A percentile compares a stretch with the other conserved stretches of the same genome.
These are phyloP conservation scores for Talaromyces sp. DNA, from an alignment of 2,329 filamentous ascomycete genomes.

Conservation along the genomic window DNA sequence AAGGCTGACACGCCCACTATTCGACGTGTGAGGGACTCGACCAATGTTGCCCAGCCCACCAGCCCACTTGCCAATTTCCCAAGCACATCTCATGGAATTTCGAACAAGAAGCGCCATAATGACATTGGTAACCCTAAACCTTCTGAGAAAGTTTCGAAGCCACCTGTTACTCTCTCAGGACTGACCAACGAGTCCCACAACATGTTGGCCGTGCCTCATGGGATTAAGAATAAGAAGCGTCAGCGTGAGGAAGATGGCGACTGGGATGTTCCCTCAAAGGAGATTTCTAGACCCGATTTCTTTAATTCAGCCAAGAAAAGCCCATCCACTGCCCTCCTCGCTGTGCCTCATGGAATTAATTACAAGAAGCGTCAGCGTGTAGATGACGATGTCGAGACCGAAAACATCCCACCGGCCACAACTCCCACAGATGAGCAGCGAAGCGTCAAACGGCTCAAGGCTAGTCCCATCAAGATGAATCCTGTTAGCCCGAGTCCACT, in stretches of 20 bases:
- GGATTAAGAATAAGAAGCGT: slow-evolving; percentile 31
- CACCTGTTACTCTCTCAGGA: slow-evolving; percentile 9
- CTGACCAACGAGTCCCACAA: slow-evolving; percentile 8
- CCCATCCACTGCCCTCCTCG: slow-evolving; percentile 22
- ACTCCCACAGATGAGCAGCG: slow-evolving; percentile 22
- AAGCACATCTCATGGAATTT: slow-evolving; percentile 36
- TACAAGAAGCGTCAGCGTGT: slow-evolving; percentile 24
- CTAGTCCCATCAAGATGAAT: slow-evolving; percentile 16
- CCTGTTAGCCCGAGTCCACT: slow-evolving; percentile 28
- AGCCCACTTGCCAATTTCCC: slow-evolving; percentile 25
- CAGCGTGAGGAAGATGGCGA: slow-evolving; percentile 14
- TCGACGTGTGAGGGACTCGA: slow-evolving; percentile 36
- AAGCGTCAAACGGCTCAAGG: slow-evolving; percentile 33
- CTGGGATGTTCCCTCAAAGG: slow-evolving; percentile 14
- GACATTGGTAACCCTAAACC: neutral
- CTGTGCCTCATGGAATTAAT: slow-evolving; percentile 35
- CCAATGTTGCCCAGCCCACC: slow-evolving; percentile 14
- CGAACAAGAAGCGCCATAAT: slow-evolving; percentile 28
- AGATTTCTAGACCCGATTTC: slow-evolving; percentile 18
- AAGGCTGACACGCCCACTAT: slow-evolving; percentile 30
- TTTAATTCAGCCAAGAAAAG: slow-evolving; percentile 9
- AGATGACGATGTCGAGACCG: slow-evolving; percentile 12
- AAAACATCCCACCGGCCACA: slow-evolving; percentile 21
- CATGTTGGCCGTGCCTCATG: slow-evolving; percentile 32
- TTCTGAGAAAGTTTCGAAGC: neutral